Evolutionary conservation across 2,329 filamentous ascomycete species (phyloP), one percentile per base, ranked within the genome.

Genomic region (Juglanconis juglandina): DNA sequence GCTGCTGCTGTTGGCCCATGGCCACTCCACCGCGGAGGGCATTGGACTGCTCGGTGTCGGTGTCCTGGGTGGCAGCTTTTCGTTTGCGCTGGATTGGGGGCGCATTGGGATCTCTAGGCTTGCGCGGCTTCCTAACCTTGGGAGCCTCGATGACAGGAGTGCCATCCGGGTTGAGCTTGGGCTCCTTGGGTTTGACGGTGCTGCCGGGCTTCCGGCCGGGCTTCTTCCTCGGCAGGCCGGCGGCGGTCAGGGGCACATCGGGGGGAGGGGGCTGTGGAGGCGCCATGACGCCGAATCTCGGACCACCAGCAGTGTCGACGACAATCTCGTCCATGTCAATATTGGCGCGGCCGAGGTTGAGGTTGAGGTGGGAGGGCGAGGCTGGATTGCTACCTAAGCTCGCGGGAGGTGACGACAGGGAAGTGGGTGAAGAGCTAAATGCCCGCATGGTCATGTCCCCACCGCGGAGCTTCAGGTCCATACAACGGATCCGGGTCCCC

Each of bases 171-270:
- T 73, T 70, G 57, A 69, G 69, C 70, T 76, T 78, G 5, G 73
- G 72, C 67, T 81, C 82, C 24, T 47, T 47, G 60, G 73, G 72
- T 67, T 81, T 82, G 53, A 80, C 72, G 50, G 75, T 80, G 62
- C 76, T 83, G 69, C 81, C 89, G 68, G 86, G 84, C 69, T 88
- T 88, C 53, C 86, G 81, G 30, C 85, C 85, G 24, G 85, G 84
- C 74, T 88, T 88, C 73, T 87, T 87, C 4, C 85, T 75, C 0
- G 84, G 83, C 6, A 84, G 69, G 10, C 84, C 84, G 55, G 83
- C 83, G 33, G 83, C 83, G 0, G 83, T 86, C 56, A 86, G 72
- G 63, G 77, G 79, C 34, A 81, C 78, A 66, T 79, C 71, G 63
- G 71, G 63, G 66, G 73, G 60, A 60, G 66, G 63, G 67, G 72